Percentiles rank a stretch among this genome's conserved stretches.
These are phyloP conservation scores for Saccharum spontaneum DNA, from an alignment of 176 grass and related monocot species.

Conservation along the genomic window DNA sequence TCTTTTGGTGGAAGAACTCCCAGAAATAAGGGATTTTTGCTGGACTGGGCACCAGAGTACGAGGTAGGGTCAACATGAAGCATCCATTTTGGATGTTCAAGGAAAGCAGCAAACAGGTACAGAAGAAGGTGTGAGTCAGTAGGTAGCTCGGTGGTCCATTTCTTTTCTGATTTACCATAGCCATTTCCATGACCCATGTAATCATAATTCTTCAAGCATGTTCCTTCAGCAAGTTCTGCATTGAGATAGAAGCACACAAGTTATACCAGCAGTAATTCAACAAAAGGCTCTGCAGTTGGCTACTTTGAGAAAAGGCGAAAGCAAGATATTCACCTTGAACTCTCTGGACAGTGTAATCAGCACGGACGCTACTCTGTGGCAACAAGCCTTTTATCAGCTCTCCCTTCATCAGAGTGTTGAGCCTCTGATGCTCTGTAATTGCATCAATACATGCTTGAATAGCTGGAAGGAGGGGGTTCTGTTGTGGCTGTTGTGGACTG, in stretches of 20 bases:
- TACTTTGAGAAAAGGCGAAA: not conserved
- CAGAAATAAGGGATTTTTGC: constrained; percentile 95
- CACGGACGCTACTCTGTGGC: constrained; percentile 72
- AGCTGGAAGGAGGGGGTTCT: constrained; percentile 57
- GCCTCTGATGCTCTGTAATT: constrained; percentile 95
- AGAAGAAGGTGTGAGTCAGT: constrained; percentile 83
- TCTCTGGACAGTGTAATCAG: constrained; percentile 87
- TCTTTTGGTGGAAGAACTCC: constrained; percentile 96
- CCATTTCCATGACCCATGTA: constrained; percentile 70
- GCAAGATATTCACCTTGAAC: constrained; percentile 62
- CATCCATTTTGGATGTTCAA: constrained; percentile 99
- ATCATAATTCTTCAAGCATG: constrained; percentile 92
- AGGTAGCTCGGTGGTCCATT: constrained; percentile 83
- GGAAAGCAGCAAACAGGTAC: constrained; percentile 92
- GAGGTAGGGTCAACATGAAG: constrained; percentile 88
- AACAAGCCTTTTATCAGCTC: constrained; percentile 92
- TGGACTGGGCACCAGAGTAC: constrained; percentile 88
- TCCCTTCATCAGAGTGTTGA: constrained; percentile 96
- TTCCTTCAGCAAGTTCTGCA: constrained; percentile 92
- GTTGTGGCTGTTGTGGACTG: constrained; percentile 61
- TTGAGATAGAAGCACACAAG: constrained; percentile 15
- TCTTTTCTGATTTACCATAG: constrained; percentile 71
- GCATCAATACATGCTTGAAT: constrained; percentile 90
- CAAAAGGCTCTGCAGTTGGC: not conserved
- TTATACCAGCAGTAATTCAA: not conserved